Conservation (phyloP, 2,329 filamentous ascomycete genomes). For the Sclerotinia glacialis region DNA sequence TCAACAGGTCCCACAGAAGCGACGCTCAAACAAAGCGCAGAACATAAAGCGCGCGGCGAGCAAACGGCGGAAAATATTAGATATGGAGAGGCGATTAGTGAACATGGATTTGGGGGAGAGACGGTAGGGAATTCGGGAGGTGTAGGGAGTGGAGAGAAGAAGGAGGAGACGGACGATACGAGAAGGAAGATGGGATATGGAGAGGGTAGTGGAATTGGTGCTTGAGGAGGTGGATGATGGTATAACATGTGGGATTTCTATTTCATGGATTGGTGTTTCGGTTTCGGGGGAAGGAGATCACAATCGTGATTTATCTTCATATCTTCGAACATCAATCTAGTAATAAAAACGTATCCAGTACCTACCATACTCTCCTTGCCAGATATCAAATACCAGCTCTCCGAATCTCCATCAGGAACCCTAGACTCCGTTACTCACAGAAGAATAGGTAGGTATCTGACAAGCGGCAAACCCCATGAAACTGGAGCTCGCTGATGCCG, state of each 20-base stretch:
- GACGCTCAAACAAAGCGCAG: slow-evolving; percentile 21
- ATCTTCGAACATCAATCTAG: too few relatives aligned
- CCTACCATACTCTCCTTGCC: too few relatives aligned
- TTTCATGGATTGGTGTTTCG: not conserved
- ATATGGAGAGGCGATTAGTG: slow-evolving; percentile 55
- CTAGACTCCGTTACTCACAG: not conserved
- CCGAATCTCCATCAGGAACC: not conserved
- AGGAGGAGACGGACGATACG: slow-evolving; percentile 40
- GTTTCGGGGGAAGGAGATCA: too few relatives aligned
- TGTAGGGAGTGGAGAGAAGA: slow-evolving; percentile 41
- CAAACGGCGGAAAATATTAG: slow-evolving; percentile 51
- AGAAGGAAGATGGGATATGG: slow-evolving; percentile 54
- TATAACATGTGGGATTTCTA: not conserved
- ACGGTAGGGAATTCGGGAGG: slow-evolving; percentile 42
- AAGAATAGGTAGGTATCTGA: not conserved
- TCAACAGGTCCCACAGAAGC: slow-evolving; percentile 20
- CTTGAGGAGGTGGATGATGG: slow-evolving; percentile 37
- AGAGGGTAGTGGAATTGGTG: slow-evolving; percentile 53
- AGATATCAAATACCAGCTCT: not conserved
- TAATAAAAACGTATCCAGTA: too few relatives aligned
- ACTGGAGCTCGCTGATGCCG: not conserved
- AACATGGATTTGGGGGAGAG: slow-evolving; percentile 54
- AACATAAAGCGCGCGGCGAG: slow-evolving; percentile 42
- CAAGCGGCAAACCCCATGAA: too few relatives aligned
- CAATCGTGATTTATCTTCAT: not conserved